Percentiles rank a stretch among this genome's conserved stretches.
phyloP scores from a whole-genome alignment of 2,329 filamentous ascomycete genomes.

The Orbilia blumenaviensis region DNA sequence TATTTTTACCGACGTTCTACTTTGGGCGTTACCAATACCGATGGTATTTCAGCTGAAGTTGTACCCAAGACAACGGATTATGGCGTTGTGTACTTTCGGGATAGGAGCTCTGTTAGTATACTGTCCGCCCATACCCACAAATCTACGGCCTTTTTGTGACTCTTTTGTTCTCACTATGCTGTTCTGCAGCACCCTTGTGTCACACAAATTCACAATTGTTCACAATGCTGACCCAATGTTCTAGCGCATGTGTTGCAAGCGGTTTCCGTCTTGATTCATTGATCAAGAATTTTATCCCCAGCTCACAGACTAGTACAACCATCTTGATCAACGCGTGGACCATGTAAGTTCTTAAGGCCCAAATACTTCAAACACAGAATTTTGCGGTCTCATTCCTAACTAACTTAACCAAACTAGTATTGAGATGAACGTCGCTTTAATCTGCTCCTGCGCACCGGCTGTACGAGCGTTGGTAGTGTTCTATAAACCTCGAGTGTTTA shows the following conservation, averaged over 20 bases:
- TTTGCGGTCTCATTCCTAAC: neutral
- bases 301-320: neutral
- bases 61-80: conserved; percentile 3
- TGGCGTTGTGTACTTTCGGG: conserved; percentile 19
- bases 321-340: conserved; percentile 18
- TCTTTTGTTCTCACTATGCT: neutral
- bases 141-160: neutral
- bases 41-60: conserved; percentile 25
- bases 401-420: neutral
- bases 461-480: conserved; percentile 11
- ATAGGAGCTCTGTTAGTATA: conserved; percentile 24
- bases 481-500: neutral
- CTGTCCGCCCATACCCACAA: neutral
- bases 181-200: neutral
- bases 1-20: conserved; percentile 21
- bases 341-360: neutral
- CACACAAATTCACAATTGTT: neutral
- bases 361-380: neutral
- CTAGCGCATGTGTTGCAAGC: conserved; percentile 27
- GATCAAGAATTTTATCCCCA: neutral
- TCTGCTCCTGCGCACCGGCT: conserved; percentile 18
- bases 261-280: conserved; percentile 3
- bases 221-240: neutral
- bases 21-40: conserved; percentile 32
- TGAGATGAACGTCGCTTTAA: conserved; percentile 9